Base-by-base conservation (phyloP, 2,329 filamentous ascomycete species). In the Xylariaceae sp. region DNA sequence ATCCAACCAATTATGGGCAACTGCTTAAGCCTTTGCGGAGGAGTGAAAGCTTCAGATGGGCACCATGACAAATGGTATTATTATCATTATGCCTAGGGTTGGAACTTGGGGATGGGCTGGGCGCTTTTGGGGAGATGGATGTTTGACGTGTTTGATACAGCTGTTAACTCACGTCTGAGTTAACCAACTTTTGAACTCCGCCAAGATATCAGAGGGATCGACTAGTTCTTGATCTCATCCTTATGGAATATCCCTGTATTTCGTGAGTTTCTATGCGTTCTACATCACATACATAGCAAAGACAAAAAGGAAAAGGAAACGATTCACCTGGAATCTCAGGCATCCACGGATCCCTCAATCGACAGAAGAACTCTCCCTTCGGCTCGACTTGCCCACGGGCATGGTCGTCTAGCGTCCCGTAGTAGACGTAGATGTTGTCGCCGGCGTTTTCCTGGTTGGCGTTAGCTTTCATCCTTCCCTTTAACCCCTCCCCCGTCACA, bases 311-410 rank as follows among this genome's bases (percentile, higher is more conserved):
- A 15, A 13, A 9, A 13, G 34, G 35, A 15, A 37, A 18, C 15
- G 13, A 9, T 59, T 53, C 4, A 67, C 65, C 64, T 61, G 59
- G 41, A 3, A 70, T 58, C 58, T 65, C 64, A 1, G 66, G 67
- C 69, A 69, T 71, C 68, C 67, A 69, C 34, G 68, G 67, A 61
- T 70, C 68, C 39, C 68, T 51, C 5, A 69, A 39, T 56, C 62
- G 66, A 61, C 67, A 69, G 41, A 70, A 70, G 62, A 70, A 70
- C 58, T 71, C 68, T n/a, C 69, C 68, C 61, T 70, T 69, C 1
- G 68, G 69, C 35, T 68, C 65, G 10, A 71, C 66, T 34, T 70
- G 68, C 0, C 65, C 65, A 0, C 68, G 62, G 1, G 67, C 66
- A 39, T 70, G 66, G 57, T 71, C 66, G 17, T 71, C 69, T 58